These are phyloP conservation scores for Lizonia empirigonia DNA, from an alignment of 2,329 filamentous ascomycete species.

Conservation along the genomic window DNA sequence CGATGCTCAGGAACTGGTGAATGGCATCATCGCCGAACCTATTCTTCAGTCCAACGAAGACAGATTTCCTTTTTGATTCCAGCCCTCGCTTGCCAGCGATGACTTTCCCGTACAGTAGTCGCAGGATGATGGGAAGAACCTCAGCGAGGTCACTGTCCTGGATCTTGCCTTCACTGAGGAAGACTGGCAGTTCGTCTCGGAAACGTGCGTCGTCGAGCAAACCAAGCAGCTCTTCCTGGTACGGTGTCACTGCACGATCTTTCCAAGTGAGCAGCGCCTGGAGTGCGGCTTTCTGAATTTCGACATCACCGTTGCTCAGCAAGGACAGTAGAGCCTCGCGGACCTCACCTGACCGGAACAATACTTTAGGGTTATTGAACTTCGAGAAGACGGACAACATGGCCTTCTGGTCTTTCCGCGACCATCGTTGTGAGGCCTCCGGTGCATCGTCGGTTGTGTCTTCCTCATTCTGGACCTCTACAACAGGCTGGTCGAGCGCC, in stretches of 20 bases:
- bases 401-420: conserved; percentile 79
- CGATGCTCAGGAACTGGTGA: conserved; percentile 80
- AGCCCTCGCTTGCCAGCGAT: conserved; percentile 84
- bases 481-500: conserved; percentile 53
- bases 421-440: conserved; percentile 58
- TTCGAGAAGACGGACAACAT: conserved; percentile 81
- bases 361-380: conserved; percentile 82
- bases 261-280: conserved; percentile 92
- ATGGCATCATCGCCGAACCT: conserved; percentile 76
- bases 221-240: conserved; percentile 84
- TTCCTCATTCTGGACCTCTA: conserved; percentile 16
- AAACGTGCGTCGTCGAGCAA: conserved; percentile 90
- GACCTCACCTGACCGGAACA: conserved; percentile 79
- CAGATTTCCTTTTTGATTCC: conserved; percentile 73
- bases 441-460: conserved; percentile 18
- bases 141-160: conserved; percentile 72
- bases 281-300: conserved; percentile 83
- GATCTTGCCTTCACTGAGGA: conserved; percentile 74
- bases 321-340: conserved; percentile 75
- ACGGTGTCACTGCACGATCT: conserved; percentile 72
- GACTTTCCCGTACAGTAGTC: conserved; percentile 86
- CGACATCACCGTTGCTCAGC: conserved; percentile 84
- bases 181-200: conserved; percentile 89
- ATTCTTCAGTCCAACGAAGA: conserved; percentile 74
- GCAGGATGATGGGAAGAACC: conserved; percentile 84